phyloP scores from a whole-genome alignment of 2,329 filamentous ascomycete genomes.

The Phialemonium atrogriseum region DNA sequence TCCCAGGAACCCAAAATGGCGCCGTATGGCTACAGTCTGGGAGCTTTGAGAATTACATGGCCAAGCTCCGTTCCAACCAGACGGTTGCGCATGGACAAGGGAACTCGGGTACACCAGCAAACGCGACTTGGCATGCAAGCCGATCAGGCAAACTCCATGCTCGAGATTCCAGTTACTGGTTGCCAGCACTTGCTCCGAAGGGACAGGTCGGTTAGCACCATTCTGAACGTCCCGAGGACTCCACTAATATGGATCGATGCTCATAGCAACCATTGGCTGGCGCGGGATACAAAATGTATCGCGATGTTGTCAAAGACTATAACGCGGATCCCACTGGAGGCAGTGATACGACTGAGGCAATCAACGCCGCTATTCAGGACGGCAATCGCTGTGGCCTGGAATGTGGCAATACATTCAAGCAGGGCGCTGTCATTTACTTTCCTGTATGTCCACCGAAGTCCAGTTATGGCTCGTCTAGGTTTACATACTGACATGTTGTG shows the following conservation, averaged over 20 bases:
- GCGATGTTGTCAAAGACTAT: conserved; percentile 1
- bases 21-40: no score
- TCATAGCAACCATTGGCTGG: background rate
- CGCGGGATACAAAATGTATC: conserved; percentile 1
- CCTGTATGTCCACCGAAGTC: no score
- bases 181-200: background rate
- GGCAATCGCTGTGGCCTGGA: conserved; percentile 2
- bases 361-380: conserved; percentile 2
- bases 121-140: no score
- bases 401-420: conserved; percentile 2
- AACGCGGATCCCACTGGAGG: background rate
- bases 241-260: background rate
- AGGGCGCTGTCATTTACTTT: conserved; percentile 3
- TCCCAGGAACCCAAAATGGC: no score
- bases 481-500: background rate
- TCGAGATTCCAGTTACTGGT: background rate
- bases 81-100: no score
- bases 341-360: conserved; percentile 1
- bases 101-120: no score
- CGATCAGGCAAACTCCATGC: no score
- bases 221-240: background rate
- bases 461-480: no score
- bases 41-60: no score
- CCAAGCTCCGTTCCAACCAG: no score
- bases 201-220: background rate